Percentiles rank a stretch among this genome's conserved stretches.
phyloP scores from a whole-genome alignment of 345 rosid species.

The Citrus unshiu region DNA sequence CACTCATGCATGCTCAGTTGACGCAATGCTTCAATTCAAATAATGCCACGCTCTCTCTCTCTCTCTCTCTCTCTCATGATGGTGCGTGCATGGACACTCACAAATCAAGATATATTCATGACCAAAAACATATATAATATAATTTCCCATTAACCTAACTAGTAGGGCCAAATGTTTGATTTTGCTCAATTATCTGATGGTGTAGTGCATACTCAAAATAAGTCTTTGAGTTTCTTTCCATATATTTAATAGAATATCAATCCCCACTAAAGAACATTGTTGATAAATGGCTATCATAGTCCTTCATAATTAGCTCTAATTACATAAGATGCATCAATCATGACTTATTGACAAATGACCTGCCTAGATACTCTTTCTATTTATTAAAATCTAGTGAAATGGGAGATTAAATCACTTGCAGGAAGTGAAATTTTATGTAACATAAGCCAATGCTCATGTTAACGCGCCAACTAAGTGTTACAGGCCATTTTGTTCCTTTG shows the following conservation, averaged over 20 bases:
- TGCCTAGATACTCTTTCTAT: too few relatives aligned
- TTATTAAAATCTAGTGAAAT: neutral
- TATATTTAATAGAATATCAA: too few relatives aligned
- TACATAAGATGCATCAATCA: too few relatives aligned
- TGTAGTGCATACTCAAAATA: too few relatives aligned
- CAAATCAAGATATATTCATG: neutral
- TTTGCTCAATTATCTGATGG: neutral
- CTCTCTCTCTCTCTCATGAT: neutral
- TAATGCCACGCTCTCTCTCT: neutral
- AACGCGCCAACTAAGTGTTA: neutral
- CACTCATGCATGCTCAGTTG: too few relatives aligned
- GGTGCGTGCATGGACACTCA: neutral
- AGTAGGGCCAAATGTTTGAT: neutral
- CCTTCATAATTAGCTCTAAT: too few relatives aligned
- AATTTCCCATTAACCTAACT: neutral
- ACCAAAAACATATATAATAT: neutral
- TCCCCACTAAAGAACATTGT: too few relatives aligned
- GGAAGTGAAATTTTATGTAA: neutral
- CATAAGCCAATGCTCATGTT: neutral
- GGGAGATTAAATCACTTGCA: neutral
- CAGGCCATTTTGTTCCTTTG: neutral
- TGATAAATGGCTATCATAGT: too few relatives aligned
- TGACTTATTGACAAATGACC: too few relatives aligned
- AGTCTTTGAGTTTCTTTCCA: too few relatives aligned
- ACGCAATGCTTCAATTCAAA: too few relatives aligned